Base-by-base conservation (phyloP, 2,329 filamentous ascomycete species). In the Pseudocercospora pini-densiflorae region DNA sequence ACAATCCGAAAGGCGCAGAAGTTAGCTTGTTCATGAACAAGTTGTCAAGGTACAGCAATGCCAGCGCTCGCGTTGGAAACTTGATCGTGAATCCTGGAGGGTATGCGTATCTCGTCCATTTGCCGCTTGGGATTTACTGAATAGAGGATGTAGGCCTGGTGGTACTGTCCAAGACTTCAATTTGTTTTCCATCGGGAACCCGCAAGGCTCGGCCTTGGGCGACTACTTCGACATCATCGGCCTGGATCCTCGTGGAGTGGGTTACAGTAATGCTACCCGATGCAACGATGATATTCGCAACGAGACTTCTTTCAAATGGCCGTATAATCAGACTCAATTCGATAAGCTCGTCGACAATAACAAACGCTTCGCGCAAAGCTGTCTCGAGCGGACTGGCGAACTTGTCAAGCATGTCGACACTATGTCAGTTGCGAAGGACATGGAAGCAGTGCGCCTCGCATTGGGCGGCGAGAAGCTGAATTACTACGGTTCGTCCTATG, bases 401-500 rank as follows among this genome's bases (percentile, higher is more conserved):
- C 64, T 83, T 1, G 61, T 84, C 59, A 75, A 81, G 29, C 79
- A 81, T 68, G 69, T 84, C 31, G 81, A 84, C 69, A 82, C 81
- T 6, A 70, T 77, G n/a, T 74, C 65, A 27, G 74, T 73, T 8
- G 75, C 72, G 4, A 77, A 77, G 59, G 79, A 81, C 60, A 72
- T 79, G 27, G 78, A 80, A 49, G 76, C 77, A 19, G 70, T 80
- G 4, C 77, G 75, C 3, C 58, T 71, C n/a, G 79, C 75, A 2
- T 70, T 82, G 4, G 74, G 76, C 3, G 75, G 77, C 12, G 75
- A 77, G n/a, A 77, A 76, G 62, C 59, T 81, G 40, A 80, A 78
- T 63, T 82, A 74, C 47, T 63, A 83, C 1, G 83, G 82, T 6
- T 68, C 80, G 14, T 83, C 81, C 1, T 84, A 85, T 70, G 82